A percentile compares a stretch with the other conserved stretches of the same genome.
These are phyloP conservation scores for Mariannaea elegans DNA, from an alignment of 2,329 filamentous ascomycete species.

Conservation along the genomic window DNA sequence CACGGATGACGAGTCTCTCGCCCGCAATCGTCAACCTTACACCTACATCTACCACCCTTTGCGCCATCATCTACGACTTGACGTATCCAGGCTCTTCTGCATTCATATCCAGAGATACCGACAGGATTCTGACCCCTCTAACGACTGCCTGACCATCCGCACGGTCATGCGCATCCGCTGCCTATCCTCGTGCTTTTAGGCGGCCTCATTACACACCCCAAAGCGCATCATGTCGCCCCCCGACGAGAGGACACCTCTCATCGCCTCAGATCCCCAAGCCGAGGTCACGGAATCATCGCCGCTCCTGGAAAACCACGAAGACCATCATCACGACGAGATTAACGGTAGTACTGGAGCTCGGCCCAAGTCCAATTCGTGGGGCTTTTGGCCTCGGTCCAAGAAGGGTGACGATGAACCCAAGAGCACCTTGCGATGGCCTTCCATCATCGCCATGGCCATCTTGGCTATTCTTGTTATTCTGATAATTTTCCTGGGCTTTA, in stretches of 20 bases:
- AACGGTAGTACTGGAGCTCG: slow-evolving; percentile 14
- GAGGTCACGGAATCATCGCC: slow-evolving; percentile 59
- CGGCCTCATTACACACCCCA: slow-evolving; percentile 40
- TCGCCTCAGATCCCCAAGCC: slow-evolving; percentile 47
- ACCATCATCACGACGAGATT: slow-evolving; percentile 44
- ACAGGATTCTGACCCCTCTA: not conserved
- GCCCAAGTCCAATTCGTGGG: slow-evolving; percentile 24
- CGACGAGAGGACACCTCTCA: slow-evolving; percentile 56
- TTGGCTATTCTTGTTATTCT: slow-evolving; percentile 70
- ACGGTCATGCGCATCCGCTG: slow-evolving; percentile 7
- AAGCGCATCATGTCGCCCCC: slow-evolving; percentile 51
- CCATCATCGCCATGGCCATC: slow-evolving; percentile 74
- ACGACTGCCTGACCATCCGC: not conserved
- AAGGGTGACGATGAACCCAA: slow-evolving; percentile 36
- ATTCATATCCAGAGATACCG: slow-evolving; percentile 21
- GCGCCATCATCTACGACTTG: not conserved
- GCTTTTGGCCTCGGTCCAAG: slow-evolving; percentile 32
- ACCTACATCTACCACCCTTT: slow-evolving; percentile 15
- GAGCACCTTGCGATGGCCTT: slow-evolving; percentile 71
- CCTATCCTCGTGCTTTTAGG: slow-evolving; percentile 15
- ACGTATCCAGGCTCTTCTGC: slow-evolving; percentile 5
- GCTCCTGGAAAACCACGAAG: slow-evolving; percentile 55
- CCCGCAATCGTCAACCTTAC: slow-evolving; percentile 32
- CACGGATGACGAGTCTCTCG: slow-evolving; percentile 43
- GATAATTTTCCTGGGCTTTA: slow-evolving; percentile 82